phyloP scores from a whole-genome alignment of 768 basidiomycete genomes.

The Pleurotus tuoliensis region DNA sequence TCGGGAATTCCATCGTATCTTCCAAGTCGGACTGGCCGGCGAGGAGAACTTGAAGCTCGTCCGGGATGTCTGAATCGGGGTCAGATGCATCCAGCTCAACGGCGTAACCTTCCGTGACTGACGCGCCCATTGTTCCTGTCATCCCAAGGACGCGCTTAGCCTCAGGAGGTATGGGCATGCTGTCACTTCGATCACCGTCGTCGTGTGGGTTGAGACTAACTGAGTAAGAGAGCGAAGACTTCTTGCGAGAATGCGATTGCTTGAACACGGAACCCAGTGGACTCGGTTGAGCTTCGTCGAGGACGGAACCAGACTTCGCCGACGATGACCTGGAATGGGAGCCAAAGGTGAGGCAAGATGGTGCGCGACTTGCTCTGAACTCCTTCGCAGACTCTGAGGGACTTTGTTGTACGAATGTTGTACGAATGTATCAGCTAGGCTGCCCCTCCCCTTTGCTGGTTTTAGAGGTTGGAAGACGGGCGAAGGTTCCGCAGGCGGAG shows the following conservation, averaged over 20 bases:
- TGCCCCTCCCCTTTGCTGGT: conserved; percentile 35
- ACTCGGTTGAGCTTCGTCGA: conserved; percentile 14
- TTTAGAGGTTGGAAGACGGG: conserved; percentile 58
- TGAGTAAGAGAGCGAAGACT: conserved; percentile 20
- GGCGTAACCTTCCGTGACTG: conserved; percentile 40
- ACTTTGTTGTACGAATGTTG: conserved; percentile 11
- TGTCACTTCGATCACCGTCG: conserved; percentile 14
- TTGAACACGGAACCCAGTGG: conserved; percentile 32
- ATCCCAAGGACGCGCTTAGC: conserved; percentile 57
- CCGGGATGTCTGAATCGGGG: conserved; percentile 78
- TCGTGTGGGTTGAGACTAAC: conserved; percentile 8
- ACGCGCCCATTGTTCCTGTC: conserved; percentile 65
- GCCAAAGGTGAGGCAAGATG: conserved; percentile 36
- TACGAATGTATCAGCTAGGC: background rate
- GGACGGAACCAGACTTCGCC: conserved; percentile 13
- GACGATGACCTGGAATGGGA: conserved; percentile 21
- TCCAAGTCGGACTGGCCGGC: conserved; percentile 33
- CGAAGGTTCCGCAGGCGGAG: conserved; percentile 42
- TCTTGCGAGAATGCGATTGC: conserved; percentile 23
- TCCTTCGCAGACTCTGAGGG: conserved; percentile 19
- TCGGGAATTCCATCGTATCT: conserved; percentile 43
- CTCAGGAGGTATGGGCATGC: conserved; percentile 41
- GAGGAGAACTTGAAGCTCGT: conserved; percentile 67
- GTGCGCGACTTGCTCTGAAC: conserved; percentile 24
- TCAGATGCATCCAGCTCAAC: conserved; percentile 52